A percentile compares a stretch with the other conserved stretches of the same genome.
These are phyloP conservation scores for Eragrostis nindensis DNA, from an alignment of 176 grass and related monocot genomes.

Conservation along the genomic window DNA sequence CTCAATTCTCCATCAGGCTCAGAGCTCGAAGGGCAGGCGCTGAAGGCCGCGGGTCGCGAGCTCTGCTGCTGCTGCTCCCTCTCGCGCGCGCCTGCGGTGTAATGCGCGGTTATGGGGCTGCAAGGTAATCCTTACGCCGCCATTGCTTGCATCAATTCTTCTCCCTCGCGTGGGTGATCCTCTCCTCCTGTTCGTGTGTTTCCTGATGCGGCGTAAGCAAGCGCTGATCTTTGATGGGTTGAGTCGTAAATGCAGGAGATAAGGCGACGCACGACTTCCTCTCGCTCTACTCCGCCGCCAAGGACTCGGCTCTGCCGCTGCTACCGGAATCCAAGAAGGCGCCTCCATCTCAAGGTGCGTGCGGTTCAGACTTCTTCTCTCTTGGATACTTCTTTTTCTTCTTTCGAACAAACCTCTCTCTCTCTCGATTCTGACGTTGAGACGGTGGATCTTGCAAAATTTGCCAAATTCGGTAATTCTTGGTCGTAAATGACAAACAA, in stretches of 20 bases:
- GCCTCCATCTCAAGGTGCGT: slow-evolving; percentile 63
- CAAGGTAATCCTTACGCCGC: slow-evolving; percentile 55
- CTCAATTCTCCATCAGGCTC: background rate
- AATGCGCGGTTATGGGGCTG: slow-evolving; percentile 68
- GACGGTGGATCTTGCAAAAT: background rate
- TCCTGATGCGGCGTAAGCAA: background rate
- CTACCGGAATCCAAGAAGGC: slow-evolving; percentile 48
- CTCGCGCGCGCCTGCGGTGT: background rate
- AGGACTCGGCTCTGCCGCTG: slow-evolving; percentile 56
- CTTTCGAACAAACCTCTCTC: too few species aligned
- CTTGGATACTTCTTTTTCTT: background rate
- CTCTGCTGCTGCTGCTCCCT: background rate
- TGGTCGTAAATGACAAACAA: background rate
- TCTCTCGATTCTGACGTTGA: background rate
- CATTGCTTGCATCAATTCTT: background rate
- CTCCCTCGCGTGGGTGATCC: background rate
- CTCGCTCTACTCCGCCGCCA: slow-evolving; percentile 66
- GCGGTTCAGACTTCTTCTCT: background rate
- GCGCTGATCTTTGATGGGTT: background rate
- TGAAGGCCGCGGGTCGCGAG: background rate
- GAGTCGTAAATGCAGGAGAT: slow-evolving; percentile 51
- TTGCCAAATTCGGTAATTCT: background rate
- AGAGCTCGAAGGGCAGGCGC: background rate
- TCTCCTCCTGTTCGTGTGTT: background rate
- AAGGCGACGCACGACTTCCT: slow-evolving; percentile 89